Conservation (phyloP, 176 grass and related monocot genomes). For the Areca catechu region DNA sequence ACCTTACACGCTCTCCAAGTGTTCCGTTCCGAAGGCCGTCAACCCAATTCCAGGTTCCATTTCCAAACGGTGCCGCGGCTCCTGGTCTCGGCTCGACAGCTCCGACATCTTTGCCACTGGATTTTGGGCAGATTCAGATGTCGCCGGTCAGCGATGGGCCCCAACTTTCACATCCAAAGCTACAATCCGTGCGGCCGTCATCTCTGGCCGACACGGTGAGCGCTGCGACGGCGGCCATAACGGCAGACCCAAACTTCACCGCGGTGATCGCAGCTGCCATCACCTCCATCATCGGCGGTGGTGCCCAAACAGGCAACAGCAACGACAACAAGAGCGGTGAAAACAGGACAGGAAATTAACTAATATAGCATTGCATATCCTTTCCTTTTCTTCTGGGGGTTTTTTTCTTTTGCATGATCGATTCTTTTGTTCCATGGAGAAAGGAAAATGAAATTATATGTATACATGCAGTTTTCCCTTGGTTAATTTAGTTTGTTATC, state of each 20-base stretch:
- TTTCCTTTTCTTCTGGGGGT: too few species aligned
- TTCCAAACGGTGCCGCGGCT: slow-evolving; percentile 1
- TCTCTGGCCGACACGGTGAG: slow-evolving; percentile 47
- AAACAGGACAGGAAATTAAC: neutral
- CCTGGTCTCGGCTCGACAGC: slow-evolving; percentile 5
- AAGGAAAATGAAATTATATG: too few species aligned
- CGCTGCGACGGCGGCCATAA: slow-evolving; percentile 65
- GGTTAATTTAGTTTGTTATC: too few species aligned
- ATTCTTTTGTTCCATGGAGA: too few species aligned
- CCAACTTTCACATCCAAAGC: slow-evolving; percentile 33
- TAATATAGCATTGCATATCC: too few species aligned
- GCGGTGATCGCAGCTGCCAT: slow-evolving; percentile 74
- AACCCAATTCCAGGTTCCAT: slow-evolving; percentile 41
- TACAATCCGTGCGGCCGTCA: neutral
- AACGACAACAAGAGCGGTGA: slow-evolving; percentile 24
- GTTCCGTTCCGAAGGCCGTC: slow-evolving; percentile 27
- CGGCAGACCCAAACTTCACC: slow-evolving; percentile 72
- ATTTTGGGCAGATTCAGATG: slow-evolving; percentile 45
- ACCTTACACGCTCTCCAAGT: slow-evolving; percentile 57
- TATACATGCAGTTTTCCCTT: too few species aligned
- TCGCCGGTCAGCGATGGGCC: slow-evolving; percentile 22
- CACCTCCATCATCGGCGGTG: slow-evolving; percentile 64
- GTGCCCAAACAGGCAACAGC: slow-evolving; percentile 15
- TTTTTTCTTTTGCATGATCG: too few species aligned
- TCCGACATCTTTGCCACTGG: slow-evolving; percentile 11